phyloP scores from a whole-genome alignment of 768 basidiomycete species.

The Zangia roseola region DNA sequence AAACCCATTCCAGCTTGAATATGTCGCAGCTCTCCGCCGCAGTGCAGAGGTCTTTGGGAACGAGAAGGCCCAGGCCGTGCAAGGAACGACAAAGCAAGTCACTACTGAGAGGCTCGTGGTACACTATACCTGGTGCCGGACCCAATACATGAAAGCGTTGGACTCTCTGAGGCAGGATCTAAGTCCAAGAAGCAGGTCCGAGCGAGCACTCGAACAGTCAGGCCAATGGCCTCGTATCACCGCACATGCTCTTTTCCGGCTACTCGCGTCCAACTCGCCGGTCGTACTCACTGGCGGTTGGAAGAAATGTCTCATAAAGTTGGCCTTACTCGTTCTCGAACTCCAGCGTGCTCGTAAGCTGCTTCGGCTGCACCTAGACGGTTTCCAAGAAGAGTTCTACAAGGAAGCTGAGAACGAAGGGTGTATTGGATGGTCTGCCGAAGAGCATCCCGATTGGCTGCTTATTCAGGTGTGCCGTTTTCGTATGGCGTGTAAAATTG shows the following conservation, averaged over 20 bases:
- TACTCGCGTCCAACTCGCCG: slow-evolving; percentile 24
- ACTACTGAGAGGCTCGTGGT: background rate
- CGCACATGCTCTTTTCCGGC: slow-evolving; percentile 25
- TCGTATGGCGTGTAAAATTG: background rate
- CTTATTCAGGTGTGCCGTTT: slow-evolving; percentile 20
- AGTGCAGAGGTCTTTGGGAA: slow-evolving; percentile 10
- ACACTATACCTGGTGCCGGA: slow-evolving; percentile 1
- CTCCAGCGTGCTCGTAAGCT: slow-evolving; percentile 38
- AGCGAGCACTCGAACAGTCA: slow-evolving; percentile 12
- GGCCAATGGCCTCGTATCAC: slow-evolving; percentile 38
- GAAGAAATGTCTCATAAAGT: slow-evolving; percentile 24
- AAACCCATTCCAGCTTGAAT: slow-evolving; percentile 3
- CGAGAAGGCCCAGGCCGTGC: background rate
- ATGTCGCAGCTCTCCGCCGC: slow-evolving; percentile 4
- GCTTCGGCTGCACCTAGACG: slow-evolving; percentile 15
- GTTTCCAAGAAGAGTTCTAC: slow-evolving; percentile 9
- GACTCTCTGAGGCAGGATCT: slow-evolving; percentile 1
- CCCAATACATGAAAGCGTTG: background rate
- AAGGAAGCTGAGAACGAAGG: slow-evolving; percentile 19
- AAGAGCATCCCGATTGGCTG: slow-evolving; percentile 17
- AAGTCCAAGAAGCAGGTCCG: slow-evolving; percentile 12
- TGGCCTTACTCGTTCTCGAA: slow-evolving; percentile 30
- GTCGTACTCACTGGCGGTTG: slow-evolving; percentile 21
- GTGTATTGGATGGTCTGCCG: slow-evolving; percentile 17
- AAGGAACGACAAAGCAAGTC: background rate